Evolutionary conservation across 208 protist species (phyloP), one percentile per base, ranked within the genome.

Genomic region (Chromosphaera perkinsii): DNA sequence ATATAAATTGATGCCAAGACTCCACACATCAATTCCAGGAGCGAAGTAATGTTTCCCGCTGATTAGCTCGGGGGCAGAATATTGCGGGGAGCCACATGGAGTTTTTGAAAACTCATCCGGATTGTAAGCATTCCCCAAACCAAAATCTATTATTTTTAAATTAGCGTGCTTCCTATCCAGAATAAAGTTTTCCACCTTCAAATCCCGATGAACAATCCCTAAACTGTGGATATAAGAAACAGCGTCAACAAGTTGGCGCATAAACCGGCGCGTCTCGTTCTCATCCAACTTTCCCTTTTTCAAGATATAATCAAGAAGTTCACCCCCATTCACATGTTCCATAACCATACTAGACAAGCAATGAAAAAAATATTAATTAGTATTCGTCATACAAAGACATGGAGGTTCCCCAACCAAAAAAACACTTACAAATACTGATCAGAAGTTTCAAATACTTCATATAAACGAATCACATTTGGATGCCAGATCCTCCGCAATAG

Each of bases 91-190:
- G 5, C 60, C 60, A 29, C 60, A 66, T 20, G 7, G n/a, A 9
- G 60, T 66, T 45, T 66, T 14, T 26, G 54, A 45, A 4, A 20
- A 3, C 43, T 66, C 22, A 32, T 57, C 3, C 27, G 7, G 9
- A 7, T 7, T 17, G 43, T 20, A 55, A 2, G 43, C 17, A 12
- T 66, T 66, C 12, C 29, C 32, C 20, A 66, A 45, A 7, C 60
- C 60, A 66, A 66, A 66, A 24, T 66, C 60, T 2, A 4, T 66
- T 29, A 66, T 66, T 57, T 55, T 57, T 12, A 66, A 35, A 24
- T 66, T 66, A n/a, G 39, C 51, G 12, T 51, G 26, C 24, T 9
- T 35, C n/a, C n/a, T n/a, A 36, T 66, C 60, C 7, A 66, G 60
- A 29, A 66, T 37, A 51, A 66, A 40, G 24, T 66, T 66, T 10